Base-by-base conservation (phyloP, 345 rosid genomes). In the Salix brachista region DNA sequence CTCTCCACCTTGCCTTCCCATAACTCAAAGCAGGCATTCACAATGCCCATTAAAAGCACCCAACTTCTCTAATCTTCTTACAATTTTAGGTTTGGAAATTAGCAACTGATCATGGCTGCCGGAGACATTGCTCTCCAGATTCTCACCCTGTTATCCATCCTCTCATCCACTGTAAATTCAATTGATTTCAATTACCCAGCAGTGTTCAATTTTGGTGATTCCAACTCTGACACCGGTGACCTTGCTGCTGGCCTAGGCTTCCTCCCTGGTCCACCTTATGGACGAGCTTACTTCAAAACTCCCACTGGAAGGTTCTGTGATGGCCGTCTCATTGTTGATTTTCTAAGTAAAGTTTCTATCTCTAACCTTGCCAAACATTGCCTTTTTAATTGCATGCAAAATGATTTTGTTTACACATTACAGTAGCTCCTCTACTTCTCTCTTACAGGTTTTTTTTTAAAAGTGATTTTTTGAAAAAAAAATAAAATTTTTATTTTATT, bases 161-260 rank as follows among this genome's bases (percentile, higher is more conserved):
- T 46, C 28, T 44, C 83, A 62, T 46, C 78, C 1, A 19, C 12
- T 5, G 75, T 84, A 30, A 72, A 28, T 23, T 80, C 94, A 0
- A 17, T 80, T 16, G 82, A 85, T 42, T 86, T 87, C 80, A 72
- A 87, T 5, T 88, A 84, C 74, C 77, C 86, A 1, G 75, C 90
- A 5, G 88, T 84, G 67, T 90, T 90, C 61, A 80, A 75, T 81
- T 93, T 91, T 28, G 94, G 97, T 60, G 96, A 90, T 74, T 91
- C 96, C 1, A 91, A 88, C 74, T 90, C 94, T 0, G 97, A 93
- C 80, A 91, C 93, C 0, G 91, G 96, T 9, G 86, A 85, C 50
- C 80, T 80, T 14, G 76, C 72, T 17, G 92, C 94, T 39, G 92
- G 85, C 17, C 80, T 82, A 5, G 94, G 92, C 67, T 14, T 83